Evolutionary conservation across 306 rosid genomes (phyloP).

Genomic region (Prunus fruticosa): DNA sequence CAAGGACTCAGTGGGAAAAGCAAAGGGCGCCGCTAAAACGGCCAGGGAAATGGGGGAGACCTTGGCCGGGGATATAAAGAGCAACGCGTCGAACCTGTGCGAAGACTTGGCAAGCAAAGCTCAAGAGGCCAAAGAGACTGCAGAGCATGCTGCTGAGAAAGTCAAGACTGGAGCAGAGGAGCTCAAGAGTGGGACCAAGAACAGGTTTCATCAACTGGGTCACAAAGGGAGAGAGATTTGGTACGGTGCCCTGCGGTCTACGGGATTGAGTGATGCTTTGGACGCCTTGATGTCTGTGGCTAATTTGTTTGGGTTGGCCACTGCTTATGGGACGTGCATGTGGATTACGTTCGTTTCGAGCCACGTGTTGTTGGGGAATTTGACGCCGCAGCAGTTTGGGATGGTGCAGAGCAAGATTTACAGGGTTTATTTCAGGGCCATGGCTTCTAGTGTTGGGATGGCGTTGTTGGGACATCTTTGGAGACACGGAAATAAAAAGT

Average conservation of each 20-base stretch:
- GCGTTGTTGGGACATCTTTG: conserved; percentile 53
- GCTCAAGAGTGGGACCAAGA: conserved; percentile 2
- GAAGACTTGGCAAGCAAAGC: background rate
- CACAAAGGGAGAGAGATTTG: background rate
- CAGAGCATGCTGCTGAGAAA: conserved; percentile 12
- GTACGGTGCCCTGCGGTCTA: background rate
- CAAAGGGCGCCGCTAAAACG: background rate
- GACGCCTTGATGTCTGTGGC: conserved; percentile 15
- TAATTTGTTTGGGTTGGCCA: conserved; percentile 50
- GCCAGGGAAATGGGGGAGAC: conserved; percentile 35
- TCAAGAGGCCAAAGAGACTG: conserved; percentile 5
- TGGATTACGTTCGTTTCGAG: conserved; percentile 80
- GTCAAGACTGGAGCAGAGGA: conserved; percentile 6
- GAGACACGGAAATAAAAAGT: conserved; percentile 9
- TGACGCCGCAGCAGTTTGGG: conserved; percentile 76
- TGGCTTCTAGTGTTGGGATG: conserved; percentile 44
- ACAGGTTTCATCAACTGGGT: background rate
- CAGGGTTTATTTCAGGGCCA: conserved; percentile 62
- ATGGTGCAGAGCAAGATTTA: conserved; percentile 84
- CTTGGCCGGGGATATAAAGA: conserved; percentile 1
- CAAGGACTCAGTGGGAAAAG: background rate
- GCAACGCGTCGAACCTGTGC: conserved; percentile 22
- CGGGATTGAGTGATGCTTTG: background rate
- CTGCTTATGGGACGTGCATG: conserved; percentile 64
- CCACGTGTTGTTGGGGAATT: conserved; percentile 42